Conservation (phyloP, 495 filamentous ascomycete genomes). For the Neurospora pannonica region DNA sequence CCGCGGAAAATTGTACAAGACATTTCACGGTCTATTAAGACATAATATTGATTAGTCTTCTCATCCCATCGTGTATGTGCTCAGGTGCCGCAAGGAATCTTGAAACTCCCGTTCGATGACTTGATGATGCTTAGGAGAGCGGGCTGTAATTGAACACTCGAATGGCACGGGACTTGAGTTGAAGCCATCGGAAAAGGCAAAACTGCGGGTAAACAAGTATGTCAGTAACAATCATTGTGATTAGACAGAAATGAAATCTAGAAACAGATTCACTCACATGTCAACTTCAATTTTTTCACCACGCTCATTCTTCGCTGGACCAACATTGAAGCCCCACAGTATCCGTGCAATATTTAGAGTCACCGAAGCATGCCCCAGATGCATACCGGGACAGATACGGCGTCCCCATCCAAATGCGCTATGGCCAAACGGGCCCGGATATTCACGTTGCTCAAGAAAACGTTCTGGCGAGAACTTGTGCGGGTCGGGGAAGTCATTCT, state of each 20-base stretch:
- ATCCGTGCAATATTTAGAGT: constrained; percentile 44
- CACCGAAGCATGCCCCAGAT: constrained; percentile 40
- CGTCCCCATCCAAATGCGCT: constrained; percentile 51
- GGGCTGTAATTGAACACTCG: constrained; percentile 31
- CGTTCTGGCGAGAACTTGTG: constrained; percentile 40
- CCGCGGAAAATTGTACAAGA: too few species aligned
- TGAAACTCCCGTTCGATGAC: constrained; percentile 23
- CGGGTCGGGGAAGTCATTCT: constrained; percentile 48
- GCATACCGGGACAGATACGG: constrained; percentile 47
- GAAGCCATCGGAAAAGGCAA: constrained; percentile 43
- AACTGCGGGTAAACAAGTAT: constrained; percentile 14
- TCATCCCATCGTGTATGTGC: neutral
- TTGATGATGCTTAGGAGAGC: constrained; percentile 20
- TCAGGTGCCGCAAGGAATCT: constrained; percentile 19
- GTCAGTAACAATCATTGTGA: neutral
- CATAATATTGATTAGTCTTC: too few species aligned
- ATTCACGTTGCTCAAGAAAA: constrained; percentile 31
- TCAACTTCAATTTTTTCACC: constrained; percentile 41
- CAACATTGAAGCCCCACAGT: constrained; percentile 43
- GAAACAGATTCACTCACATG: constrained; percentile 20
- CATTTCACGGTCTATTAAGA: too few species aligned
- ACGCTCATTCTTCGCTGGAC: constrained; percentile 31
- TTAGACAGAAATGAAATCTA: neutral
- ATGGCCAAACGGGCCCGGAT: constrained; percentile 43
- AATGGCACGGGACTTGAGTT: constrained; percentile 44